Conservation (phyloP, 1,284 basidiomycete genomes). For the Ceratobasidium sp. region DNA sequence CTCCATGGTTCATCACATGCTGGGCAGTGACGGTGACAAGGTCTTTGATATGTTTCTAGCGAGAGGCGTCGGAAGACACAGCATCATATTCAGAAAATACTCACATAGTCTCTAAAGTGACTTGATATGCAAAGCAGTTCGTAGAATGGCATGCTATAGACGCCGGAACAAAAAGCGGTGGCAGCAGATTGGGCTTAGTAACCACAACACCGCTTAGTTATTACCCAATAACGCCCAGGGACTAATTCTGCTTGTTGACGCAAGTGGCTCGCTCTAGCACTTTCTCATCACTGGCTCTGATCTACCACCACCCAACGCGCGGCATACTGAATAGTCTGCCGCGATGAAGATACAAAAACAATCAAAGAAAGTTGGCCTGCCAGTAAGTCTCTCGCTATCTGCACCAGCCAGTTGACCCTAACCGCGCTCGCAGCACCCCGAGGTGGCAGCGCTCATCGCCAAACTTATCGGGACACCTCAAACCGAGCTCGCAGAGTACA, state of each 20-base stretch:
- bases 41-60: conserved; percentile 77
- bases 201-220: no score
- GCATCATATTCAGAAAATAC: conserved; percentile 38
- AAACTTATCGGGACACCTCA: conserved; percentile 71
- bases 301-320: conserved; percentile 29
- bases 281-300: conserved; percentile 36
- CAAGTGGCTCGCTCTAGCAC: conserved; percentile 37
- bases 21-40: conserved; percentile 78
- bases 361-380: conserved; percentile 46
- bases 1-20: conserved; percentile 80
- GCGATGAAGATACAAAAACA: conserved; percentile 47
- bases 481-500: conserved; percentile 70
- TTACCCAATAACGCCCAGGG: conserved; percentile 13
- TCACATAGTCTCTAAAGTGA: conserved; percentile 77
- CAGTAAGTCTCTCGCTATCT: conserved; percentile 41
- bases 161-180: not conserved
- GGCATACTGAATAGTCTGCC: conserved; percentile 30
- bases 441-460: conserved; percentile 77
- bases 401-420: conserved; percentile 30
- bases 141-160: conserved; percentile 75
- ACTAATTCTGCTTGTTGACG: conserved; percentile 28
- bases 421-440: conserved; percentile 66
- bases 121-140: conserved; percentile 80
- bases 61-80: not conserved
- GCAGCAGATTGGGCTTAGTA: no score